Conservation (phyloP, 768 basidiomycete genomes). For the Termitomyces sp. region DNA sequence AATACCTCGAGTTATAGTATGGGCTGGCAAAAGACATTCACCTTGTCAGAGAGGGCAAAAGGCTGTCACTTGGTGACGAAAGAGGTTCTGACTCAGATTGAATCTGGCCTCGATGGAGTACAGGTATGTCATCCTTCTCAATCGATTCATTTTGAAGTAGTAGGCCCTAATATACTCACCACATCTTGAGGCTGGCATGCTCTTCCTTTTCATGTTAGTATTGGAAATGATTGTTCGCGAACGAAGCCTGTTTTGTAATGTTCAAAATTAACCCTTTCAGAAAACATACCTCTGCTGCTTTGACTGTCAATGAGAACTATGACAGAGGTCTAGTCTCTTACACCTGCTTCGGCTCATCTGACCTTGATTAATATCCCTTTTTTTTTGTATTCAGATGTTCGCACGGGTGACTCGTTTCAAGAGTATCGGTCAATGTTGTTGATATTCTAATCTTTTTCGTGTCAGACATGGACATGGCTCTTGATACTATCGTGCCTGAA, state of each 20-base stretch:
- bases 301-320: conserved; percentile 88
- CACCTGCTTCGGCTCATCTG: conserved; percentile 26
- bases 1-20: conserved; percentile 45
- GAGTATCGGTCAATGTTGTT: not conserved
- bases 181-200: conserved; percentile 66
- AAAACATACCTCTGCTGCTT: conserved; percentile 71
- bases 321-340: conserved; percentile 61
- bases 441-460: not conserved
- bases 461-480: conserved; percentile 91
- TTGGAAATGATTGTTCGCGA: not conserved
- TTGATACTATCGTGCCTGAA: conserved; percentile 88
- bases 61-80: conserved; percentile 86
- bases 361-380: not conserved
- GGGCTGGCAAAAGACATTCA: conserved; percentile 91
- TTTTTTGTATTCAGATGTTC: conserved; percentile 27
- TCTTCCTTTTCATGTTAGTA: conserved; percentile 83
- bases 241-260: not conserved
- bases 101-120: conserved; percentile 62
- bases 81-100: conserved; percentile 64
- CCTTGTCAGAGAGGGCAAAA: conserved; percentile 45
- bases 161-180: not conserved
- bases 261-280: conserved; percentile 13
- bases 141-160: not conserved
- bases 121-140: conserved; percentile 37
- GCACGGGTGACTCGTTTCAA: conserved; percentile 22